Base-by-base conservation (phyloP, 192 early-diverging fungal species). In the Phycomyces blakesleeanus region DNA sequence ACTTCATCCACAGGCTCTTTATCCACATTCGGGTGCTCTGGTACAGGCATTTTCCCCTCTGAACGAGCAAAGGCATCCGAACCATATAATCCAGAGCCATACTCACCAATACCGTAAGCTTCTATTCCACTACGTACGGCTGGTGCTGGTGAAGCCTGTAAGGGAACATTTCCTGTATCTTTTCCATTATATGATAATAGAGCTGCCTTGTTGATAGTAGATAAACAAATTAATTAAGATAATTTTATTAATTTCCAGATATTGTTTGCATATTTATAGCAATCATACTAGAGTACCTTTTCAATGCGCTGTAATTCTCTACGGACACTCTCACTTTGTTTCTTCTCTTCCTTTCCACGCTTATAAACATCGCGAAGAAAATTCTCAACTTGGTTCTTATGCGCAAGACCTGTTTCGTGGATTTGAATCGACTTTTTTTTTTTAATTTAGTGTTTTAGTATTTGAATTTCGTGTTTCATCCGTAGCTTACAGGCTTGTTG, bases 311-410 rank as follows among this genome's bases (percentile, higher is more conserved):
- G 81, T 42, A 87, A 76, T 65, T 91, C 83, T 57, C 71, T 69
- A 61, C 78, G 67, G 29, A 84, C 67, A 72, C 83, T 82, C 27
- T 82, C 81, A 18, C 81, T 80, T 22, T 82, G 79, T 9, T 80
- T 69, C 6, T 72, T 64, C 42, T 76, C 79, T 53, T 83, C 77
- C 40, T 83, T 74, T 25, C 75, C 73, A 6, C 68, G 64, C 58
- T 85, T 85, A 49, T 84, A 78, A 26, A 89, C 79, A 51, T 87
- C 78, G 21, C 87, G 83, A 42, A 95, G 57, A 63, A 89, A 91
- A 37, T 78, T 76, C 64, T 89, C 87, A 2, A 91, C 85, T 68
- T 87, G 89, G n/a, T 90, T 87, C 69, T 90, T 93, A 78, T 95
- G 93, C 42, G 89, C 88, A 40, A 75, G 77, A 14, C 91, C 93